A percentile compares a stretch with the other conserved stretches of the same genome.
These are phyloP conservation scores for Amanita subjunquillea DNA, from an alignment of 768 basidiomycete genomes.

Conservation along the genomic window DNA sequence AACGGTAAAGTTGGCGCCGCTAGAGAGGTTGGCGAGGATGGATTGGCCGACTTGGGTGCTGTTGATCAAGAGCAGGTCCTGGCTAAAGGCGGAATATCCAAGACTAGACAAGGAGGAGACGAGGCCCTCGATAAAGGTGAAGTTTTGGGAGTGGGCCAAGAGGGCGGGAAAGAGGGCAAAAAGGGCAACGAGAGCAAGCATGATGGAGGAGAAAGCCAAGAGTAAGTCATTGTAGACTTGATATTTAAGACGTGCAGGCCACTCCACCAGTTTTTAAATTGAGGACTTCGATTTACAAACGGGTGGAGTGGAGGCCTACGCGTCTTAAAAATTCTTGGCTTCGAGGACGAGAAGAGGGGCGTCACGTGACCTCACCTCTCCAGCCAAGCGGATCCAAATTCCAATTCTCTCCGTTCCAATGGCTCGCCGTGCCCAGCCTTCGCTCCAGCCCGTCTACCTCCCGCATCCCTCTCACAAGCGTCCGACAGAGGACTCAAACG, in stretches of 20 bases:
- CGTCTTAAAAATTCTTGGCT: neutral
- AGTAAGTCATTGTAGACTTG: neutral
- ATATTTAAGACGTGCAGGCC: too few relatives aligned
- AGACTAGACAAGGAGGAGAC: conserved; percentile 24
- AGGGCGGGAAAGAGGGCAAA: conserved; percentile 8
- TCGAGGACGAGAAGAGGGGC: neutral
- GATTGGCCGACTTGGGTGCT: conserved; percentile 28
- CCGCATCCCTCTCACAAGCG: conserved; percentile 32
- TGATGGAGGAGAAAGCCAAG: neutral
- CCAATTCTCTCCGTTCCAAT: conserved; percentile 21
- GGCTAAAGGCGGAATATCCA: conserved; percentile 33
- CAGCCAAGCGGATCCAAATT: conserved; percentile 1
- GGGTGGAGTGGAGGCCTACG: neutral
- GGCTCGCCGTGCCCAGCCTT: conserved; percentile 57
- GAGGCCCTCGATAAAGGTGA: conserved; percentile 19
- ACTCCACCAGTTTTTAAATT: too few relatives aligned
- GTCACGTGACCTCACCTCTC: neutral
- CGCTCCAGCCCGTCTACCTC: conserved; percentile 46
- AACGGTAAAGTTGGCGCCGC: conserved; percentile 32
- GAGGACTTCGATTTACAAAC: too few relatives aligned
- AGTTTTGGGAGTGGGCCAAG: conserved; percentile 8
- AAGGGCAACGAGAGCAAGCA: conserved; percentile 7
- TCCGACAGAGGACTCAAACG: conserved; percentile 44
- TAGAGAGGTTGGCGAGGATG: conserved; percentile 32
- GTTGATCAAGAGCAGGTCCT: conserved; percentile 29